Percentiles rank a stretch among this genome's conserved stretches.
phyloP scores from a whole-genome alignment of 192 early-diverging fungal species.

The Coemansia sp. region DNA sequence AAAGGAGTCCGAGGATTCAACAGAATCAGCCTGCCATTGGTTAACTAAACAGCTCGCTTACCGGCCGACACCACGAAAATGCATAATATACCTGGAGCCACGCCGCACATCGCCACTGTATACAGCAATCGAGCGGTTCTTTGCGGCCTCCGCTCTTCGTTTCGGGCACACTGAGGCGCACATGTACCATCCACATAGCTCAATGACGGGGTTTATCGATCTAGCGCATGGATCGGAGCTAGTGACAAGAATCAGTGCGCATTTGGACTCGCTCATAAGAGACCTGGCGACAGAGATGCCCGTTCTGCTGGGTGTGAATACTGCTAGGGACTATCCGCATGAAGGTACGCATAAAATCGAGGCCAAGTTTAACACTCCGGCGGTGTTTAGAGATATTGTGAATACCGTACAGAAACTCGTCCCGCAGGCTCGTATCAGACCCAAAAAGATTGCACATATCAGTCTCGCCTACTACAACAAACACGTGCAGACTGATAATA shows the following conservation, averaged over 20 bases:
- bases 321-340: slow-evolving; percentile 35
- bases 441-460: slow-evolving; percentile 41
- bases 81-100: slow-evolving; percentile 49
- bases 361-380: slow-evolving; percentile 32
- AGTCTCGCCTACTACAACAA: slow-evolving; percentile 49
- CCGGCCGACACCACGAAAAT: slow-evolving; percentile 10
- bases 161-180: slow-evolving; percentile 40
- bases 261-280: slow-evolving; percentile 15
- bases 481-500: slow-evolving; percentile 29
- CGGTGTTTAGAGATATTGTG: slow-evolving; percentile 26
- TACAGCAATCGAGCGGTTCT: slow-evolving; percentile 37
- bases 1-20: neutral
- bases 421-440: slow-evolving; percentile 26
- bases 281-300: neutral
- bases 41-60: neutral
- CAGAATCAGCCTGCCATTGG: slow-evolving; percentile 3
- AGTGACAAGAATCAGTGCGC: slow-evolving; percentile 13
- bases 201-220: slow-evolving; percentile 53
- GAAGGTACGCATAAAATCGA: slow-evolving; percentile 46
- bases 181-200: slow-evolving; percentile 51
- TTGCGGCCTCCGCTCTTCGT: slow-evolving; percentile 11
- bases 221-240: neutral
- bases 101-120: slow-evolving; percentile 26
- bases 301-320: neutral
- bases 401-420: slow-evolving; percentile 15